Evolutionary conservation across 108 stramenopile species (phyloP), one percentile per base, ranked within the genome.

Genomic region (Craspedostauros australis): DNA sequence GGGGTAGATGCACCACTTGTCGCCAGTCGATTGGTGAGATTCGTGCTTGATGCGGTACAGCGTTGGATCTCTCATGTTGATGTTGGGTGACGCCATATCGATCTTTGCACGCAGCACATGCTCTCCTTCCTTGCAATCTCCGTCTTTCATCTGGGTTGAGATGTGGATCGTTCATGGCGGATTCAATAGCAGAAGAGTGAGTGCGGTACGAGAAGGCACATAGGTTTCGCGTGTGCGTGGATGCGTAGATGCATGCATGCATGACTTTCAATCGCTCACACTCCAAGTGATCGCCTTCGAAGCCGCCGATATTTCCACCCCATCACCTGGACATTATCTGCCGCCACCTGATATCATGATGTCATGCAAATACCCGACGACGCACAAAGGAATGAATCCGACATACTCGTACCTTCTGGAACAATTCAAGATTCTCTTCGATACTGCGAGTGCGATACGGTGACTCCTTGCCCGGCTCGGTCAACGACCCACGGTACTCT

Each of bases 31-130:
- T 40, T 91, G 94, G 60, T 93, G 94, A 21, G 67, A 70, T 62
- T 79, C 91, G 52, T 79, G 82, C 53, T 91, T 88, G 65, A 95
- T 91, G n/a, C 94, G 83, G 50, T 90, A 95, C 1, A 93, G 46
- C 22, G 90, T 73, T 25, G 94, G 94, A 76, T 95, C 94, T 26
- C 94, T 71, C 66, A 95, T 72, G 59, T 95, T 95, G 28, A 95
- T 71, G 47, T 95, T 95, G 11, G 91, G 87, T 0, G 81, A 83
- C 1, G 89, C 38, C 91, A 95, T 93, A 66, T 93, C 89, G 52
- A 95, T 95, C 71, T 95, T 95, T 23, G 91, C 91, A 6, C 94
- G 74, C 0, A 93, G 45, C 28, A 89, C 69, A 50, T 88, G 82
- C 31, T 66, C 80, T 28, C 90, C 90, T 42, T 88, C 86, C 30